Evolutionary conservation across 345 rosid genomes (phyloP).

Genomic region (Syzygium grande): DNA sequence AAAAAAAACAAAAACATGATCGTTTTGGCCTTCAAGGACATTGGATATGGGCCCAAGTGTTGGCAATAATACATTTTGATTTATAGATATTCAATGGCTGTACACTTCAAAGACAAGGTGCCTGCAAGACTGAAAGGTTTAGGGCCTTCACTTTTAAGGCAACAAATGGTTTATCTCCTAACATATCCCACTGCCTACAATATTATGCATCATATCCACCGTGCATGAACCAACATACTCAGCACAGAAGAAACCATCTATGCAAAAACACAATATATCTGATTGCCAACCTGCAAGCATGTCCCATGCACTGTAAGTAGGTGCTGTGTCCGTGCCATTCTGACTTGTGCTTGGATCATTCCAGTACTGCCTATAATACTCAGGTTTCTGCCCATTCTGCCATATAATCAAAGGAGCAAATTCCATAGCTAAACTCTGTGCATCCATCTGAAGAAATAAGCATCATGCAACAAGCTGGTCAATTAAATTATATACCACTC

Average conservation of each 20-base stretch:
- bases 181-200: not conserved
- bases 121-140: not conserved
- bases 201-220: not conserved
- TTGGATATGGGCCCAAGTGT: not conserved
- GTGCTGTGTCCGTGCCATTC: slow-evolving; percentile 32
- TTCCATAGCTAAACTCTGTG: slow-evolving; percentile 76
- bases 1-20: not conserved
- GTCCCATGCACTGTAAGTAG: slow-evolving; percentile 64
- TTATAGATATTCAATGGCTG: not conserved
- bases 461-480: not conserved
- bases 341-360: slow-evolving; percentile 40
- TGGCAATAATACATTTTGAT: not conserved
- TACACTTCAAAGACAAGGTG: not conserved
- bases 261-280: not conserved
- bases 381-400: slow-evolving; percentile 62
- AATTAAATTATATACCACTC: not conserved
- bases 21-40: not conserved
- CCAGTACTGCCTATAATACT: slow-evolving; percentile 65
- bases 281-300: slow-evolving; percentile 63
- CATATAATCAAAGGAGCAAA: slow-evolving; percentile 90
- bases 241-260: not conserved
- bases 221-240: not conserved
- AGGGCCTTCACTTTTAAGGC: not conserved
- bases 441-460: slow-evolving; percentile 68
- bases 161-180: not conserved